Base-by-base conservation (phyloP, 176 grass and related monocot genomes). In the Lolium multiflorum region DNA sequence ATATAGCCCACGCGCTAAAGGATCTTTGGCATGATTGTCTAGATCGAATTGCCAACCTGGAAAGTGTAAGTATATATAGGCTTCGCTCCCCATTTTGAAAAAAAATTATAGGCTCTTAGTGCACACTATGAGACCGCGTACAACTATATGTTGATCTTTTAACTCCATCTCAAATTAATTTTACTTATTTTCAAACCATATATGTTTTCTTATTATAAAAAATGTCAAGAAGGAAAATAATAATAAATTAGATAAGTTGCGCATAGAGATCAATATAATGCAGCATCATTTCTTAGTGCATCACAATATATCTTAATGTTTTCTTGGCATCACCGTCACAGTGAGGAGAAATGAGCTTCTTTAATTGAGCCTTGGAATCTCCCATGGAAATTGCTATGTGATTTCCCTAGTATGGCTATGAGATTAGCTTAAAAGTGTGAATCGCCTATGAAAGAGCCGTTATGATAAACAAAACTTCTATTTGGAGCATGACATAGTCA, bases 301-400 rank as follows among this genome's bases (percentile, higher is more conserved):
- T 43, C 41, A 43, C 4, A 43, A 43, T 43, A 43, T 43, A 43
- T 43, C 41, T 43, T 43, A 7, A 43, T 43, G 6, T 43, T 43
- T 43, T 43, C 41, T 43, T 7, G 41, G 6, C 41, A 7, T 43
- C 41, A 43, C 41, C 41, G 41, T 43, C 41, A 5, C 4, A 43
- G 41, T 5, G 22, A 84, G n/a, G 63, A 43, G 41, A 43, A 1
- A 75, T 75, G 67, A 84, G 43, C 69, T 91, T 88, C 76, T 76
- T 21, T 43, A 43, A 35, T 35, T 76, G 81, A 8, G 52, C 70
- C 81, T 81, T 91, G 61, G 20, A 50, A 46, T n/a, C 31, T 63
- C 84, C 54, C 17, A 80, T 88, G 69, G 75, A 82, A 57, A 71
- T 88, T 91, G 76, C 86, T 88, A 88, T 11, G 82, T 88, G 82